These are phyloP conservation scores for Epichloe aotearoae DNA, from an alignment of 2,329 filamentous ascomycete genomes.

Conservation along the genomic window DNA sequence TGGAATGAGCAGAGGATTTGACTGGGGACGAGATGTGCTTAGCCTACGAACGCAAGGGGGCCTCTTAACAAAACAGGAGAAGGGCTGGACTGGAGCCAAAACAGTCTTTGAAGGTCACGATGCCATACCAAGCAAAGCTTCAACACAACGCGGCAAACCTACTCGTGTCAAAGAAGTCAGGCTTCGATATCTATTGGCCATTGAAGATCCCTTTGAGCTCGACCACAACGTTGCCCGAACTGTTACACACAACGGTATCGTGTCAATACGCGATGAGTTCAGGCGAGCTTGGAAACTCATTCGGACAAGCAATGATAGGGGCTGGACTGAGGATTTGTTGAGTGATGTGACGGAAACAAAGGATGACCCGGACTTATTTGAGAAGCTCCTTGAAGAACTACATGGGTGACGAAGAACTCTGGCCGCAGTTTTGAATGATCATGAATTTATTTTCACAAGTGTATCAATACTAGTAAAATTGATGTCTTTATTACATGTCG, in stretches of 20 bases:
- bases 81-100: slow-evolving; percentile 78
- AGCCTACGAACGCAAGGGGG: slow-evolving; percentile 63
- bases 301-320: slow-evolving; percentile 31
- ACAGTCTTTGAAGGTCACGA: slow-evolving; percentile 46
- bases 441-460: too few species aligned
- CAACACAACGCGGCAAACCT: slow-evolving; percentile 15
- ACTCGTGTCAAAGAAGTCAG: slow-evolving; percentile 53
- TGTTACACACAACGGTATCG: slow-evolving; percentile 70
- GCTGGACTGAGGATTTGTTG: slow-evolving; percentile 34
- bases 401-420: slow-evolving; percentile 16
- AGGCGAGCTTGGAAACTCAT: slow-evolving; percentile 66
- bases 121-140: slow-evolving; percentile 7
- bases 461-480: too few species aligned
- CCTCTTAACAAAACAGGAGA: slow-evolving; percentile 57
- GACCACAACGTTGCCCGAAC: slow-evolving; percentile 83
- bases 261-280: slow-evolving; percentile 74
- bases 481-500: not conserved
- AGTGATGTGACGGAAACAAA: slow-evolving; percentile 30
- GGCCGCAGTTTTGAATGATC: not conserved
- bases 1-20: slow-evolving; percentile 45
- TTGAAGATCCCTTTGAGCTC: slow-evolving; percentile 83
- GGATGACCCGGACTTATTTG: slow-evolving; percentile 13
- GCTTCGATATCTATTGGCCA: slow-evolving; percentile 72
- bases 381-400: slow-evolving; percentile 20
- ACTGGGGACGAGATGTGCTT: slow-evolving; percentile 69